Evolutionary conservation across 495 filamentous ascomycete species (phyloP), one percentile per base, ranked within the genome.

Genomic region (Venustampulla echinocandica): DNA sequence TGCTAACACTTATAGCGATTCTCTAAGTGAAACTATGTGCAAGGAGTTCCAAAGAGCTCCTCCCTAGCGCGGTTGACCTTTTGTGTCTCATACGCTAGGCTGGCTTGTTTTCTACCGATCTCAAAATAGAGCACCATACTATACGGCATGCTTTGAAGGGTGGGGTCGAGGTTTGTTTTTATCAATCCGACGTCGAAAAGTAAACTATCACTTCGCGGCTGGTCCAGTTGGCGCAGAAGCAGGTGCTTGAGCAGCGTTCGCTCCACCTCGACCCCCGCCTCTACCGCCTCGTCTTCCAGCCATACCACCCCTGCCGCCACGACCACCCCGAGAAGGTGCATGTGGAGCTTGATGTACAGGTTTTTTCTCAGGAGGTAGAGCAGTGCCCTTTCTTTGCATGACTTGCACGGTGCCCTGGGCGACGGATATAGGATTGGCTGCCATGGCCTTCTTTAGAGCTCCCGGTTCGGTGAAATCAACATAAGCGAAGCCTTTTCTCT

Each of bases 401-500:
- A 95, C 85, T 53, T 89, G 84, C 5, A 95, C 87, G 4, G 84
- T 81, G 7, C 86, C 87, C 64, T 90, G 83, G 10, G 82, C 89
- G 9, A 95, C 78, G 5, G 78, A 67, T 14, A 94, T 73, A 0
- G 86, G 86, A 55, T 85, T 93, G 13, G 82, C 86, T 15, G 79
- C 73, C 54, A 95, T 83, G 18, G 89, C 89, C 52, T 82, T 83
- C 53, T 76, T 76, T 18, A 95, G 68, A 6, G 73, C 74, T 14
- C 82, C 76, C 2, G 79, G 72, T 19, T 83, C 77, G 3, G 71
- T 76, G 62, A 95, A 95, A 46, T 92, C 85, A 27, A 90, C 80
- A 52, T 94, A 94, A 9, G 87, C 89, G 55, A 93, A 93, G 1
- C 88, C 89, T 62, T 95, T 95, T 58, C 87, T 81, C 63, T 85